Conservation (phyloP, 2,329 filamentous ascomycete genomes). For the Fusarium mangiferae region DNA sequence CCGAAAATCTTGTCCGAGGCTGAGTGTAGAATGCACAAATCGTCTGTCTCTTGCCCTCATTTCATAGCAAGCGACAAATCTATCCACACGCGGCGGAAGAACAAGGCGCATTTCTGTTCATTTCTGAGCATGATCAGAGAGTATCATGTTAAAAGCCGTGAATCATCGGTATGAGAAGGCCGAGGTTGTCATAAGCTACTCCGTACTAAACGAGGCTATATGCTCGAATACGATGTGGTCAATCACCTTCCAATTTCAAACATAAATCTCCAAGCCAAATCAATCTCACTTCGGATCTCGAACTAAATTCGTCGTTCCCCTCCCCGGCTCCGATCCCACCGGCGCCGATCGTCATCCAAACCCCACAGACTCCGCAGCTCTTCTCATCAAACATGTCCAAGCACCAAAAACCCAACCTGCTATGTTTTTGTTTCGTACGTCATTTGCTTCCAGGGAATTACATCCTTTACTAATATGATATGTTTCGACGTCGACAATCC, state of each 20-base stretch:
- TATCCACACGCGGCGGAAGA: background rate
- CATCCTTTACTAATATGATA: background rate
- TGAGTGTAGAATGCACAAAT: background rate
- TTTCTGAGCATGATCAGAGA: background rate
- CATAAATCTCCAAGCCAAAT: background rate
- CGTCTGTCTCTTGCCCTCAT: background rate
- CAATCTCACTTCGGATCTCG: constrained; percentile 9
- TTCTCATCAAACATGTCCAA: background rate
- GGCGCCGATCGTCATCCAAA: constrained; percentile 32
- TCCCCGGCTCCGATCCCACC: constrained; percentile 33
- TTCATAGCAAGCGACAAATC: background rate
- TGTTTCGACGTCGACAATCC: background rate
- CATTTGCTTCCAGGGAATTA: background rate
- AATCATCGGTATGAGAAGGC: background rate
- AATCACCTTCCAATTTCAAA: constrained; percentile 4
- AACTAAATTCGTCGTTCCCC: constrained; percentile 20
- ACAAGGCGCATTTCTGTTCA: constrained; percentile 7
- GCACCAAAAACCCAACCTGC: background rate
- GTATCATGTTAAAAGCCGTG: background rate
- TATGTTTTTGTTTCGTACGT: constrained; percentile 30
- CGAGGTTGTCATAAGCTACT: background rate
- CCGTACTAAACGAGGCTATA: background rate
- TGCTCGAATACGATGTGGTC: background rate
- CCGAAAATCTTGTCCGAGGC: background rate
- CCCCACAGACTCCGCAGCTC: constrained; percentile 27